Conservation (phyloP, 2,329 filamentous ascomycete species). For the Blastomyces emzantsi region DNA sequence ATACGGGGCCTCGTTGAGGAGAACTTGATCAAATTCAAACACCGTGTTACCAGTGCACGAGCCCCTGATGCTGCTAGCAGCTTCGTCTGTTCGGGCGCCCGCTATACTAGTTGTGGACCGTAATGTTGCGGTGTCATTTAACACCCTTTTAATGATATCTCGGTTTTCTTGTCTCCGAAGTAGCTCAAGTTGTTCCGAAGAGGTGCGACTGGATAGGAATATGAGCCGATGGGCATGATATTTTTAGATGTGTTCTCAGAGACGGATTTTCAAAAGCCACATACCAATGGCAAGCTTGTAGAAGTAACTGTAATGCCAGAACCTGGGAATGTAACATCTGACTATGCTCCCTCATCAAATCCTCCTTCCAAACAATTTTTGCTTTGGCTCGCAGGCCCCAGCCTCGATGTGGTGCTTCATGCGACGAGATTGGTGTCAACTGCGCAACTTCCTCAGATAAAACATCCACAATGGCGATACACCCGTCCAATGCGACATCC, state of each 20-base stretch:
- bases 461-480: conserved; percentile 29
- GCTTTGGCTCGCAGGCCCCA: conserved; percentile 23
- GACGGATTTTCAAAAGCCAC: conserved; percentile 2
- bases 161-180: conserved; percentile 27
- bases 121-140: conserved; percentile 31
- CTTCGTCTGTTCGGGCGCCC: conserved; percentile 21
- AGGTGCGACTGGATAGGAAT: conserved; percentile 22
- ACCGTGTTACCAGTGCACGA: conserved; percentile 24
- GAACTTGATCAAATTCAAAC: conserved; percentile 27
- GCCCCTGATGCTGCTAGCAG: conserved; percentile 24
- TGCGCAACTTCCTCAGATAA: conserved; percentile 28
- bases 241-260: neutral
- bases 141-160: conserved; percentile 29
- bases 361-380: conserved; percentile 31
- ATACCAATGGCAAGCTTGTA: conserved; percentile 34
- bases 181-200: conserved; percentile 29
- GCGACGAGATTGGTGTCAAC: conserved; percentile 20
- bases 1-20: conserved; percentile 23
- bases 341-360: conserved; percentile 29
- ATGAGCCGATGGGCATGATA: neutral
- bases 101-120: conserved; percentile 23
- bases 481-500: conserved; percentile 29
- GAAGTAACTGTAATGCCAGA: conserved; percentile 30
- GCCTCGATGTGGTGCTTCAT: conserved; percentile 15
- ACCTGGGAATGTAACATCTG: conserved; percentile 31